A percentile compares a stretch with the other conserved stretches of the same genome.
Evolutionary conservation across 2,329 filamentous ascomycete species (phyloP).

Genomic region (Neopestalotiopsis sp.): DNA sequence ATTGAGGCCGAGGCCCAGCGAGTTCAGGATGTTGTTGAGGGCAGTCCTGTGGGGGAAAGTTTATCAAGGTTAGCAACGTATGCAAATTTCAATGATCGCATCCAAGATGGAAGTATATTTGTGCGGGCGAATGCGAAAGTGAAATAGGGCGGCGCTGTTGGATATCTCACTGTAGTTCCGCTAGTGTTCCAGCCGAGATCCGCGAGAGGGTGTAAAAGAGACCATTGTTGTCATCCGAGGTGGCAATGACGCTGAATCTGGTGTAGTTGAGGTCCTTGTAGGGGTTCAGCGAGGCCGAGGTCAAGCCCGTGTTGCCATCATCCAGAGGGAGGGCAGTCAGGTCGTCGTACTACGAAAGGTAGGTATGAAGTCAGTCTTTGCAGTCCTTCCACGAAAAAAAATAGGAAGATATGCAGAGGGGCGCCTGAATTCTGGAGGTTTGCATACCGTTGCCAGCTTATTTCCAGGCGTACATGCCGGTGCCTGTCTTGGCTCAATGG

Average conservation of each 20-base stretch:
- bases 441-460: neutral
- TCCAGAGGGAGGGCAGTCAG: neutral
- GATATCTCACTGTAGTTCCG: neutral
- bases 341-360: neutral
- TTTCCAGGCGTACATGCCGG: neutral
- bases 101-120: too few species aligned
- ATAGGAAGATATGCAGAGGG: neutral
- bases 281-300: neutral
- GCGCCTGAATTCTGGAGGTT: neutral
- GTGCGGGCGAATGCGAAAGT: neutral
- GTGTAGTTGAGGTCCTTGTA: conserved; percentile 8
- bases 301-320: conserved; percentile 7
- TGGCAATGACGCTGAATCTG: neutral
- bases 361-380: neutral
- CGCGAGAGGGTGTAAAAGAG: neutral
- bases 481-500: neutral
- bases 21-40: neutral
- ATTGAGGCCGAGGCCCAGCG: neutral
- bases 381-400: neutral
- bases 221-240: neutral
- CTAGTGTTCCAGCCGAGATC: neutral
- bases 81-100: too few species aligned
- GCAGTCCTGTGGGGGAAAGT: neutral
- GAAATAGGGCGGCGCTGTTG: too few species aligned
- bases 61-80: too few species aligned